A percentile compares a stretch with the other conserved stretches of the same genome.
These are phyloP conservation scores for Globisporangium nagaii DNA, from an alignment of 352 stramenopile genomes.

Conservation along the genomic window DNA sequence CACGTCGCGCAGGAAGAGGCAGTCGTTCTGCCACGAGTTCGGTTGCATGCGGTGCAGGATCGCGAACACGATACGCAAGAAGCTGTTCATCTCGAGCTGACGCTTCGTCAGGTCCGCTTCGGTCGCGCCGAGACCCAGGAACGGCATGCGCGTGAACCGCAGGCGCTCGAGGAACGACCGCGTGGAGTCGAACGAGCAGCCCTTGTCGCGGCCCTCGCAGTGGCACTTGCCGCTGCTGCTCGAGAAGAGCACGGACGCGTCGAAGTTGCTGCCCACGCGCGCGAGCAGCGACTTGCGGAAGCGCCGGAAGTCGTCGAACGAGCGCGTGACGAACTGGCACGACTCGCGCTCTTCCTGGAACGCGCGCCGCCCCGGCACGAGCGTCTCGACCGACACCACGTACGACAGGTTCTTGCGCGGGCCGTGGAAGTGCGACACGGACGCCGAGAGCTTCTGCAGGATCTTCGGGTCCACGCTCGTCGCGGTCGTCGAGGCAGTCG, in stretches of 20 bases:
- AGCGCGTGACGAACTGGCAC: constrained; percentile 62
- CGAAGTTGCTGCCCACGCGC: constrained; percentile 45
- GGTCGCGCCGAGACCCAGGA: constrained; percentile 44
- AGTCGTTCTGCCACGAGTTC: constrained; percentile 57
- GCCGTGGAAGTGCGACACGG: constrained; percentile 63
- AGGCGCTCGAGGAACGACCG: constrained; percentile 67
- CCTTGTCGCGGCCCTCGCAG: constrained; percentile 39
- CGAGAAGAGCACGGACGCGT: constrained; percentile 27
- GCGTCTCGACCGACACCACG: constrained; percentile 71
- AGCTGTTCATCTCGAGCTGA: constrained; percentile 80
- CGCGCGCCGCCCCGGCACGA: constrained; percentile 46
- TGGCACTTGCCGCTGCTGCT: constrained; percentile 40
- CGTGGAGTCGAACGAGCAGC: constrained; percentile 69
- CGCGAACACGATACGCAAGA: constrained; percentile 73
- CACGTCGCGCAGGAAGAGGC: constrained; percentile 77
- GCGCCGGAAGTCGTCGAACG: constrained; percentile 71
- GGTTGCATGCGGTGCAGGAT: constrained; percentile 76
- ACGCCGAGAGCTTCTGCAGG: constrained; percentile 74
- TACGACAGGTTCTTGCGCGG: constrained; percentile 72
- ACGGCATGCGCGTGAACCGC: constrained; percentile 71
- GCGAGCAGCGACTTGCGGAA: constrained; percentile 71
- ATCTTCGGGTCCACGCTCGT: constrained; percentile 66
- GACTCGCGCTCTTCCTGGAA: constrained; percentile 64
- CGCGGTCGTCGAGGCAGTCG: constrained; percentile 16
- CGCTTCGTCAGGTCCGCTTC: constrained; percentile 51